Evolutionary conservation across 768 basidiomycete genomes (phyloP).

Genomic region (Leccinum rimulosum): DNA sequence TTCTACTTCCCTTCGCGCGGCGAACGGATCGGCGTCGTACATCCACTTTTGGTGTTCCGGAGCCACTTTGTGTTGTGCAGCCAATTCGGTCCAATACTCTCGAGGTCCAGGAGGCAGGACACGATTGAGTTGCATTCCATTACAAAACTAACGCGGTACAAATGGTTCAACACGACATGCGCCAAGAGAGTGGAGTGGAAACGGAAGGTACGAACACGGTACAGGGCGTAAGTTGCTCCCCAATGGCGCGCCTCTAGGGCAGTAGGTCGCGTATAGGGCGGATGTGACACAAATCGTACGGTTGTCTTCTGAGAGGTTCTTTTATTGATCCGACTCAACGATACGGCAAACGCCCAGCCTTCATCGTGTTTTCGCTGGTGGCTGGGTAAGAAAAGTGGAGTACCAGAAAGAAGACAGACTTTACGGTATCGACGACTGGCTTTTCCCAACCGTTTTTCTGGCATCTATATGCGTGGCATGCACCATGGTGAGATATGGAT

Average conservation of each 20-base stretch:
- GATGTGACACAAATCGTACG: constrained; percentile 72
- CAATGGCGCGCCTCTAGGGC: constrained; percentile 85
- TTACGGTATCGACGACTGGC: constrained; percentile 74
- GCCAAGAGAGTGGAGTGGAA: not conserved
- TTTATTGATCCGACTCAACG: constrained; percentile 63
- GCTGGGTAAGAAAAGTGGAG: constrained; percentile 8
- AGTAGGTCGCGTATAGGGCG: constrained; percentile 63
- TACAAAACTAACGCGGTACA: constrained; percentile 58
- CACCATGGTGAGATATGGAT: not conserved
- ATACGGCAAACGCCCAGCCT: constrained; percentile 66
- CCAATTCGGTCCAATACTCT: constrained; percentile 83
- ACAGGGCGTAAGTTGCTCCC: constrained; percentile 85
- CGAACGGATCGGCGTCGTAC: constrained; percentile 86
- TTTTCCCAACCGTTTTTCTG: constrained; percentile 91
- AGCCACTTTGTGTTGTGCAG: constrained; percentile 61
- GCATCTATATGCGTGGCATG: constrained; percentile 46
- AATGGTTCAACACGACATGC: constrained; percentile 9
- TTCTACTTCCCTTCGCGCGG: constrained; percentile 63
- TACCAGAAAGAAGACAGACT: not conserved
- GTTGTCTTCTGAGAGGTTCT: constrained; percentile 68
- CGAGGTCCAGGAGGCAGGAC: constrained; percentile 81
- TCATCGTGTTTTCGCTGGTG: constrained; percentile 45
- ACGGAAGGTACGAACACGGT: constrained; percentile 61
- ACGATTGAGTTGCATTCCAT: constrained; percentile 67
- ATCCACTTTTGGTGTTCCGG: constrained; percentile 80